Evolutionary conservation across 352 stramenopile species (phyloP).

Genomic region (Phytophthora tentaculata): DNA sequence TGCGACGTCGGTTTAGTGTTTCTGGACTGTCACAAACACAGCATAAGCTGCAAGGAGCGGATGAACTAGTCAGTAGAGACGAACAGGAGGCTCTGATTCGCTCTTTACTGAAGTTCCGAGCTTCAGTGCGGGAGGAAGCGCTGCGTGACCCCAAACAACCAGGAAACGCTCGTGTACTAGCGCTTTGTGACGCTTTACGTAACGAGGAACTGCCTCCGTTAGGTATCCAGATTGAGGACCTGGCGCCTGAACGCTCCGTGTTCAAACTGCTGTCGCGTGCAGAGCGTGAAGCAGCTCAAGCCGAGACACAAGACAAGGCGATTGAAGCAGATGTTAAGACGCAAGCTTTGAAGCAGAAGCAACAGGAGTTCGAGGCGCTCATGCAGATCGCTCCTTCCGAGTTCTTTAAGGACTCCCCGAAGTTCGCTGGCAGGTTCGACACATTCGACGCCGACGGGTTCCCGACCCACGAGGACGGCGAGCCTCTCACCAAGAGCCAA

Average conservation of each 20-base stretch:
- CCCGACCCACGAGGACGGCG: conserved; percentile 54
- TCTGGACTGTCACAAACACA: conserved; percentile 27
- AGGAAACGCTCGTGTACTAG: conserved; percentile 53
- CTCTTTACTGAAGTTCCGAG: conserved; percentile 67
- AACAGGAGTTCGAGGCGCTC: conserved; percentile 61
- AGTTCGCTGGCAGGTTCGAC: conserved; percentile 60
- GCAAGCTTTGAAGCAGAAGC: conserved; percentile 39
- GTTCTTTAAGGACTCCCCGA: conserved; percentile 52
- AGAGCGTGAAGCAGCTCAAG: conserved; percentile 42
- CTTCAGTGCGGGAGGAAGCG: conserved; percentile 61
- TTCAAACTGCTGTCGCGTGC: conserved; percentile 60
- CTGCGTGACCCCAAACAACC: conserved; percentile 50
- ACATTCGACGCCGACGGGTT: conserved; percentile 65
- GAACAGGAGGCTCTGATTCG: conserved; percentile 48
- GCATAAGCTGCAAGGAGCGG: conserved; percentile 4
- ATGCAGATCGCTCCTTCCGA: conserved; percentile 71
- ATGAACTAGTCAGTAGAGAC: conserved; percentile 24
- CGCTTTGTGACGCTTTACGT: conserved; percentile 67
- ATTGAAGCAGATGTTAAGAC: not conserved
- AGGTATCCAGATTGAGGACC: conserved; percentile 75
- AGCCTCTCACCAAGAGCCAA: conserved; percentile 68
- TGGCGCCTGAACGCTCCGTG: conserved; percentile 61
- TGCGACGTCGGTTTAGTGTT: conserved; percentile 34
- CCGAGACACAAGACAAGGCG: conserved; percentile 17
- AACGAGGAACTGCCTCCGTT: conserved; percentile 59